Base-by-base conservation (phyloP, 371 early-diverging fungal genomes). In the Thermomucor indicae-seudaticae region DNA sequence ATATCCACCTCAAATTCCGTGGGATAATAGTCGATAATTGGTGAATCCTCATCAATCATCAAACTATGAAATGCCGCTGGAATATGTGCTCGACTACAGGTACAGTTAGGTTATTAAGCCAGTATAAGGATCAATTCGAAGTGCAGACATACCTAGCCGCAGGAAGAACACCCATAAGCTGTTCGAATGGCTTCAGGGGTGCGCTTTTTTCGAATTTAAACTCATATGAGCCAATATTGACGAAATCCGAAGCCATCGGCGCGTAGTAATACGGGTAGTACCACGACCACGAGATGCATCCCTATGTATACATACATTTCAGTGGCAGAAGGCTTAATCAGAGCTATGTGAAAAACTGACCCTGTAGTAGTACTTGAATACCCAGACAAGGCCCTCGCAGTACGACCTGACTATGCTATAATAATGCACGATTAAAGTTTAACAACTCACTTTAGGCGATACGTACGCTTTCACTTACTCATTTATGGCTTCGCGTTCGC, bases 201-300 rank as follows among this genome's bases (percentile, higher is more conserved):
- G 79, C 68, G 31, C 90, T 91, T n/a, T 79, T 53, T 40, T 89
- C 85, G 65, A 97, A 95, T 14, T 65, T 61, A 53, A 91, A 79
- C 38, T 84, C 75, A 42, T 92, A 65, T 45, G 83, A 67, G 40
- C 70, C 86, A 55, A 92, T 81, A 55, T 89, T 85, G 35, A 83
- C 75, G 63, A 98, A 91, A 68, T 97, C 96, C 4, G 86, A 84
- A 3, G 93, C 91, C 73, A 95, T 91, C 10, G 99, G 99, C 17
- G 99, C 93, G 70, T 97, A 99, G 70, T 99, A 93, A 67, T 91
- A 93, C 3, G 99, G 98, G 65, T 92, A 99, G 75, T 87, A 99
- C 97, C 97, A 99, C 29, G 90, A 85, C 99, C 99, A 99, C 19
- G 95, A 93, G 11, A 86, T 91, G 52, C 90, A 89, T 17, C 97